Conservation (phyloP, 78 protist species). For the Dictyostelium capitatum region DNA sequence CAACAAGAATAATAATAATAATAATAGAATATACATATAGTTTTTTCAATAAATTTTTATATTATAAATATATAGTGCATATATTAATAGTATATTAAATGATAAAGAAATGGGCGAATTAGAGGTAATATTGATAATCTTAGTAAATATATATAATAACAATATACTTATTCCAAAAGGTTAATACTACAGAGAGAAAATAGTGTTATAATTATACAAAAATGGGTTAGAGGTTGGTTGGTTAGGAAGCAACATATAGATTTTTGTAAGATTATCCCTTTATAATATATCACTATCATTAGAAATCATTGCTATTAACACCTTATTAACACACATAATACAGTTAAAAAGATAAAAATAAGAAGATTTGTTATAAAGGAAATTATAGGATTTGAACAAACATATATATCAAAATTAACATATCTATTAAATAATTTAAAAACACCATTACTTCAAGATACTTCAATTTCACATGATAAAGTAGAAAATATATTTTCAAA, state of each 20-base stretch:
- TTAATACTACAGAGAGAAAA: too few species aligned
- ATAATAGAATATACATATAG: too few species aligned
- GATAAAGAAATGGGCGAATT: neutral
- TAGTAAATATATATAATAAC: too few species aligned
- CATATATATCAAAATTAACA: constrained; percentile 51
- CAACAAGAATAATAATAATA: too few species aligned
- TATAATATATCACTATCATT: neutral
- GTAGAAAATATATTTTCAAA: constrained; percentile 56
- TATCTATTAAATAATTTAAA: constrained; percentile 26
- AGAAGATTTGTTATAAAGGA: constrained; percentile 70
- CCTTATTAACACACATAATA: neutral
- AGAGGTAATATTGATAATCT: neutral
- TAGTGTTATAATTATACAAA: constrained; percentile 34
- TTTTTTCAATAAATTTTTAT: too few species aligned
- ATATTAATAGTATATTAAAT: neutral
- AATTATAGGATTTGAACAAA: constrained; percentile 60
- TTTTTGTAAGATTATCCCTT: constrained; percentile 44
- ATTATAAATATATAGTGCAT: neutral
- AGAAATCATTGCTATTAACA: neutral
- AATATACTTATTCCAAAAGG: too few species aligned
- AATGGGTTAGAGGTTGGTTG: constrained; percentile 63
- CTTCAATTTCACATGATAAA: constrained; percentile 19
- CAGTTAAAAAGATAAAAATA: constrained; percentile 57
- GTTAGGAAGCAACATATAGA: constrained; percentile 49
- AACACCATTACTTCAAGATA: constrained; percentile 33